These are phyloP conservation scores for Rostrohypoxylon terebratum DNA, from an alignment of 495 filamentous ascomycete species.

Conservation along the genomic window DNA sequence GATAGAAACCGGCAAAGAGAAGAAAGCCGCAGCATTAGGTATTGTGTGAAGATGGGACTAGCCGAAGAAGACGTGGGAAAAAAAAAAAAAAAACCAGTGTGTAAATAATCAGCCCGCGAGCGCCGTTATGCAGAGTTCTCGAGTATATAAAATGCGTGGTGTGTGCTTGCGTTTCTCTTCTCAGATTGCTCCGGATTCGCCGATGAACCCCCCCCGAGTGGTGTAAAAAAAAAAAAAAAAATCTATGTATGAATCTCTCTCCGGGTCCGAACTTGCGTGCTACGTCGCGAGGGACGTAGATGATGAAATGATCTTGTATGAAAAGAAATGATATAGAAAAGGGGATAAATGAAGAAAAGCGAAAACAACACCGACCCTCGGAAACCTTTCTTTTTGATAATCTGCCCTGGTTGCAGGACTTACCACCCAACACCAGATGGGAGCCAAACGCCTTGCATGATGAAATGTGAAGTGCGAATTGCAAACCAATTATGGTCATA, in stretches of 20 bases:
- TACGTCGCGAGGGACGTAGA: constrained; percentile 13
- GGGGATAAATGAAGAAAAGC: constrained; percentile 1
- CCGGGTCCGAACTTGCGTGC: constrained; percentile 7
- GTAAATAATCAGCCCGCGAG: neutral
- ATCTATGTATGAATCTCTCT: constrained; percentile 5
- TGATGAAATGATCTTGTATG: constrained; percentile 9
- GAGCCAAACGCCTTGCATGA: constrained; percentile 43
- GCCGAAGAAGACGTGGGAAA: neutral
- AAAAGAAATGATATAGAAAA: neutral
- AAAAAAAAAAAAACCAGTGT: neutral
- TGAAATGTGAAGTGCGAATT: constrained; percentile 36
- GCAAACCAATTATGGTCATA: constrained; percentile 25
- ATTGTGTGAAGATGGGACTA: neutral
- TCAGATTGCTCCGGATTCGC: constrained; percentile 22
- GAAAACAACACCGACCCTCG: constrained; percentile 19
- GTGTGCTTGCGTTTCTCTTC: constrained; percentile 1
- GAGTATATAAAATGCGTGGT: constrained; percentile 13
- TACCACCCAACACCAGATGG: constrained; percentile 26
- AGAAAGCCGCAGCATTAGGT: neutral
- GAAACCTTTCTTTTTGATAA: constrained; percentile 34
- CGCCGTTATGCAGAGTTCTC: constrained; percentile 13
- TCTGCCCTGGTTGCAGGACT: constrained; percentile 17
- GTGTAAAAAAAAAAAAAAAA: neutral
- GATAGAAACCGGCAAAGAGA: neutral
- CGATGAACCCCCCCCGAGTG: constrained; percentile 12